These are phyloP conservation scores for Phialophora expanda DNA, from an alignment of 2,329 filamentous ascomycete genomes.

Conservation along the genomic window DNA sequence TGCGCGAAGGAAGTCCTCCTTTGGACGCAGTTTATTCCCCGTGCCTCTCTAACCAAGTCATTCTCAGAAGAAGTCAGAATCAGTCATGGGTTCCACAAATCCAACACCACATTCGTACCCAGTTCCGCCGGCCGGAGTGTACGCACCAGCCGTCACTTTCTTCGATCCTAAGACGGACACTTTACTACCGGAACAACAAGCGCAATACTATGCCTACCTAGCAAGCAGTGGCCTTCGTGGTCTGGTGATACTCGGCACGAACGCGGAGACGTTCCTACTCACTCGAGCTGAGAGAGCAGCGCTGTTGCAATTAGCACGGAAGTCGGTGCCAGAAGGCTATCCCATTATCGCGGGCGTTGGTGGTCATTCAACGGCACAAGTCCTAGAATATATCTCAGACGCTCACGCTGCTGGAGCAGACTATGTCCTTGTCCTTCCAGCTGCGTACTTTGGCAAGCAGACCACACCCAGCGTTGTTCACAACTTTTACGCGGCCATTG, in stretches of 20 bases:
- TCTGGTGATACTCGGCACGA: slow-evolving; percentile 61
- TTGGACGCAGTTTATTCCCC: not conserved
- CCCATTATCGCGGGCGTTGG: slow-evolving; percentile 69
- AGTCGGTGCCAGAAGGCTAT: slow-evolving; percentile 58
- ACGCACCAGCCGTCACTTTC: slow-evolving; percentile 61
- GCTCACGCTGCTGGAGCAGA: slow-evolving; percentile 65
- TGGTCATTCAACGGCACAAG: slow-evolving; percentile 68
- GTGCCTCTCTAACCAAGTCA: not conserved
- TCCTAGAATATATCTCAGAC: slow-evolving; percentile 64
- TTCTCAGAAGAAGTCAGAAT: not conserved
- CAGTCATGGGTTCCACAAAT: slow-evolving; percentile 33
- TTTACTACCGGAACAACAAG: slow-evolving; percentile 55
- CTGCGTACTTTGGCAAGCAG: slow-evolving; percentile 69
- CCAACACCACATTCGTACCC: slow-evolving; percentile 28
- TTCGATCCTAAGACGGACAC: slow-evolving; percentile 58
- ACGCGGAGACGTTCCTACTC: slow-evolving; percentile 62
- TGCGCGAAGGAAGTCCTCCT: not conserved
- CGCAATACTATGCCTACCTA: slow-evolving; percentile 60
- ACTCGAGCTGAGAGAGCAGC: slow-evolving; percentile 64
- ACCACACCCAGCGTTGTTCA: slow-evolving; percentile 63
- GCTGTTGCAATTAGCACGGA: slow-evolving; percentile 62
- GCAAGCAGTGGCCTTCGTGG: slow-evolving; percentile 57
- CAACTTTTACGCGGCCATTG: slow-evolving; percentile 65
- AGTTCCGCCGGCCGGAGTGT: slow-evolving; percentile 51
- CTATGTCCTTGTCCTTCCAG: slow-evolving; percentile 66